Percentiles rank a stretch among this genome's conserved stretches.
phyloP scores from a whole-genome alignment of 768 basidiomycete species.

The Boletus tylopilopsis region DNA sequence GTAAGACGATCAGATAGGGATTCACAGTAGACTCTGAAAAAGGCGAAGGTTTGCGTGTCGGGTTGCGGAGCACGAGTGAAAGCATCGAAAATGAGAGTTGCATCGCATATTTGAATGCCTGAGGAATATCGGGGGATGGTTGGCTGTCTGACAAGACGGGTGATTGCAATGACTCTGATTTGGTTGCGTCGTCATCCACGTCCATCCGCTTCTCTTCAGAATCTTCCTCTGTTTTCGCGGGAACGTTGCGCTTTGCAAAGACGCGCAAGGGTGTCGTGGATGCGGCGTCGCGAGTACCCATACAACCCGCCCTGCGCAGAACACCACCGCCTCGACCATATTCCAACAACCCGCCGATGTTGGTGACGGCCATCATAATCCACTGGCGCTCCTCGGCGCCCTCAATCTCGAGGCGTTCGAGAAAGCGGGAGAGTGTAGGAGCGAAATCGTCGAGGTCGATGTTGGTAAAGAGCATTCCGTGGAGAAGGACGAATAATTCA shows the following conservation, averaged over 20 bases:
- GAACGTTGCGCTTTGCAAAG: constrained; percentile 45
- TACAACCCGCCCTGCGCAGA: constrained; percentile 58
- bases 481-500: constrained; percentile 87
- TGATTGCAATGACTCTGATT: constrained; percentile 20
- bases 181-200: constrained; percentile 49
- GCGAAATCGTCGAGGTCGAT: constrained; percentile 92
- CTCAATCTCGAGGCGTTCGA: constrained; percentile 83
- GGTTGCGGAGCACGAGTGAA: constrained; percentile 61
- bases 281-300: constrained; percentile 36
- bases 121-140: constrained; percentile 47
- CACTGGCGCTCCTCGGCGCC: constrained; percentile 82
- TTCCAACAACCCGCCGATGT: constrained; percentile 79
- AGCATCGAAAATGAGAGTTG: constrained; percentile 80
- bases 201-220: constrained; percentile 59
- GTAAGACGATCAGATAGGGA: constrained; percentile 80
- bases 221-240: constrained; percentile 31
- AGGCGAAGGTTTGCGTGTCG: constrained; percentile 55
- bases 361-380: constrained; percentile 94
- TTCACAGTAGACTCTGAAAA: constrained; percentile 61
- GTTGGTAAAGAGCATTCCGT: constrained; percentile 96
- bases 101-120: constrained; percentile 68
- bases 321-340: constrained; percentile 77
- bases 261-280: constrained; percentile 41
- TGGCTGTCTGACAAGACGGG: constrained; percentile 32
- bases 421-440: constrained; percentile 74